Percentiles rank a stretch among this genome's conserved stretches.
Conservation (phyloP, 495 filamentous ascomycete species). For the Penicillium nucicola region DNA sequence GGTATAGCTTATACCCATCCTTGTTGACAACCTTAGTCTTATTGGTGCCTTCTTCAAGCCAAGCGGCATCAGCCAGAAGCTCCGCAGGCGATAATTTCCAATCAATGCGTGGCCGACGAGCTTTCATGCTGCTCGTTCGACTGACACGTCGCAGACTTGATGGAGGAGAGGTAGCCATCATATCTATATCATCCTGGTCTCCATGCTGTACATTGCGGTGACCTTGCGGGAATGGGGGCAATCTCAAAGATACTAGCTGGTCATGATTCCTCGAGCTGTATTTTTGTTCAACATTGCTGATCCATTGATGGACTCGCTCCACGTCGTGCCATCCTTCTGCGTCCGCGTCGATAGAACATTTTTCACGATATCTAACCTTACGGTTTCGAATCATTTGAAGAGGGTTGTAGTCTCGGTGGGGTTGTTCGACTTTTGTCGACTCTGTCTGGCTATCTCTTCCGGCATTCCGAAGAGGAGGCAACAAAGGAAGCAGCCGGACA, state of each 20-base stretch:
- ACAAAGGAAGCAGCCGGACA: slow-evolving; percentile 66
- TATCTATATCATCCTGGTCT: slow-evolving; percentile 19
- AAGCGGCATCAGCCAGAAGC: slow-evolving; percentile 78
- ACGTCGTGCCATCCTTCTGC: slow-evolving; percentile 75
- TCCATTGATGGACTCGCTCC: slow-evolving; percentile 66
- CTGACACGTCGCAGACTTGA: slow-evolving; percentile 33
- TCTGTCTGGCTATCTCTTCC: background rate
- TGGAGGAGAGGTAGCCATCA: slow-evolving; percentile 29
- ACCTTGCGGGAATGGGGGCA: slow-evolving; percentile 54
- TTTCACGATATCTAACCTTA: slow-evolving; percentile 70
- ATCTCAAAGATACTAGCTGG: slow-evolving; percentile 45
- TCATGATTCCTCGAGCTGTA: slow-evolving; percentile 36
- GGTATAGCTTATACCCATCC: slow-evolving; percentile 67
- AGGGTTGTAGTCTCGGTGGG: slow-evolving; percentile 68
- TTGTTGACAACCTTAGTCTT: slow-evolving; percentile 72
- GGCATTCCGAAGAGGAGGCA: slow-evolving; percentile 59
- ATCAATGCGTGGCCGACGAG: slow-evolving; percentile 66
- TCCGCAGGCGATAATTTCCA: slow-evolving; percentile 78
- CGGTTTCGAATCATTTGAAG: slow-evolving; percentile 85
- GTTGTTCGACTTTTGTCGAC: background rate
- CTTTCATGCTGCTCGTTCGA: slow-evolving; percentile 43
- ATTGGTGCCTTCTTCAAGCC: slow-evolving; percentile 76
- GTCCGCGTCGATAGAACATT: slow-evolving; percentile 65
- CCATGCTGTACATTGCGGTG: slow-evolving; percentile 9
- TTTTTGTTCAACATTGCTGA: slow-evolving; percentile 61